Conservation (phyloP, 805 yeast genomes). For the Cephaloascus fragrans region DNA sequence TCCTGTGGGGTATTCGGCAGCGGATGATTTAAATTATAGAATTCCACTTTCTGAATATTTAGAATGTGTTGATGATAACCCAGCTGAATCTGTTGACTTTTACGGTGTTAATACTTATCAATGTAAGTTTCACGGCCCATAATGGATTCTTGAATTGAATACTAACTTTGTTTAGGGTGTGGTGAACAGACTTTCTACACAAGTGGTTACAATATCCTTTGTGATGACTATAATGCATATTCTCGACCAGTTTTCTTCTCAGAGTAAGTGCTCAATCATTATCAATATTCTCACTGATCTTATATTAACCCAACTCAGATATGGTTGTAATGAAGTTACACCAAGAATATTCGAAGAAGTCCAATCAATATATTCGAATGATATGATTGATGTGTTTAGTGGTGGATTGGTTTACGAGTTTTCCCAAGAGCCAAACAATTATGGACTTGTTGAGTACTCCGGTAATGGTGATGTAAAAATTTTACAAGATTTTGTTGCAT, state of each 20-base stretch:
- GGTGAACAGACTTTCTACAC: conserved; percentile 77
- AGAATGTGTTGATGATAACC: conserved; percentile 54
- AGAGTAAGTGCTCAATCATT: conserved; percentile 46
- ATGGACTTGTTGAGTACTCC: conserved; percentile 56
- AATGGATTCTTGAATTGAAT: no score
- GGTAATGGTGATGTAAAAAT: conserved; percentile 31
- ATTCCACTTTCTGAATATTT: conserved; percentile 69
- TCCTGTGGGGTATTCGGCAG: conserved; percentile 95
- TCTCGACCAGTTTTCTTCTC: conserved; percentile 79
- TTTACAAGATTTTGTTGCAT: conserved; percentile 30
- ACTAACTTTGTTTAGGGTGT: conserved; percentile 20
- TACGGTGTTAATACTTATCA: conserved; percentile 78
- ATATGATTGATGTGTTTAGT: conserved; percentile 68
- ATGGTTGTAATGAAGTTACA: conserved; percentile 73
- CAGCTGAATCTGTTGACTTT: conserved; percentile 58
- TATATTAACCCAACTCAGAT: conserved; percentile 12
- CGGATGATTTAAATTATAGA: conserved; percentile 78
- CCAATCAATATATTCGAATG: conserved; percentile 52
- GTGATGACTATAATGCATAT: conserved; percentile 58
- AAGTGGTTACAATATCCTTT: conserved; percentile 61
- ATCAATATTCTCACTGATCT: no score
- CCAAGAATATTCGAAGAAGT: conserved; percentile 81
- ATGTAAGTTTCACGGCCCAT: conserved; percentile 41
- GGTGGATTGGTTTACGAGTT: conserved; percentile 84
- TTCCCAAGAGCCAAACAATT: conserved; percentile 69